Percentiles rank a stretch among this genome's conserved stretches.
These are phyloP conservation scores for Nakazawaea populi DNA, from an alignment of 805 yeast species.

Conservation along the genomic window DNA sequence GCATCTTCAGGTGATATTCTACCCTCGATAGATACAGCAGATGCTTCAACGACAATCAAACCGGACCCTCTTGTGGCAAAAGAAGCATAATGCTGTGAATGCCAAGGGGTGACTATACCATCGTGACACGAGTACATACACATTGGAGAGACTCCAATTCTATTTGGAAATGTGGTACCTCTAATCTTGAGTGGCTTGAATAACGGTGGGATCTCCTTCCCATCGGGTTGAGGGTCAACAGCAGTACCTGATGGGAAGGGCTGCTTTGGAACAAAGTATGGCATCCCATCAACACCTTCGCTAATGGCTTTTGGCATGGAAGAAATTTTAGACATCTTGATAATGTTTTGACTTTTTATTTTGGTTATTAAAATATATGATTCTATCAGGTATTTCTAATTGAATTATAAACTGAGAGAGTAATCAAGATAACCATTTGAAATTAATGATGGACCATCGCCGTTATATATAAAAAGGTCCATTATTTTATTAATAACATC, in stretches of 20 bases:
- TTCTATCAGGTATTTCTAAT: too few relatives aligned
- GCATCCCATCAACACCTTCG: constrained; percentile 10
- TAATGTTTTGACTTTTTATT: too few relatives aligned
- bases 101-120: constrained; percentile 39
- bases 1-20: constrained; percentile 21
- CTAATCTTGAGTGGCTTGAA: constrained; percentile 39
- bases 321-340: background rate
- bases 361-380: too few relatives aligned
- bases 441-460: too few relatives aligned
- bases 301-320: background rate
- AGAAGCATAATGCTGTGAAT: constrained; percentile 42
- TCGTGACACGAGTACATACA: constrained; percentile 42
- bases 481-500: too few relatives aligned
- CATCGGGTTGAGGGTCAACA: constrained; percentile 13
- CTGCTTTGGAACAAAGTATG: constrained; percentile 27
- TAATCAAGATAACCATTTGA: too few relatives aligned
- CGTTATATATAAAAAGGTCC: too few relatives aligned
- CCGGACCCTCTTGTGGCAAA: constrained; percentile 46
- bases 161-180: constrained; percentile 35
- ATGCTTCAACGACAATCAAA: constrained; percentile 39
- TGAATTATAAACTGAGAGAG: too few relatives aligned
- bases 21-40: constrained; percentile 15
- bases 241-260: constrained; percentile 28
- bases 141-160: constrained; percentile 55
- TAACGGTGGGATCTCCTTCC: constrained; percentile 27